Percentiles rank a stretch among this genome's conserved stretches.
phyloP scores from a whole-genome alignment of 2,329 filamentous ascomycete genomes.

The Rutstroemia sp. region DNA sequence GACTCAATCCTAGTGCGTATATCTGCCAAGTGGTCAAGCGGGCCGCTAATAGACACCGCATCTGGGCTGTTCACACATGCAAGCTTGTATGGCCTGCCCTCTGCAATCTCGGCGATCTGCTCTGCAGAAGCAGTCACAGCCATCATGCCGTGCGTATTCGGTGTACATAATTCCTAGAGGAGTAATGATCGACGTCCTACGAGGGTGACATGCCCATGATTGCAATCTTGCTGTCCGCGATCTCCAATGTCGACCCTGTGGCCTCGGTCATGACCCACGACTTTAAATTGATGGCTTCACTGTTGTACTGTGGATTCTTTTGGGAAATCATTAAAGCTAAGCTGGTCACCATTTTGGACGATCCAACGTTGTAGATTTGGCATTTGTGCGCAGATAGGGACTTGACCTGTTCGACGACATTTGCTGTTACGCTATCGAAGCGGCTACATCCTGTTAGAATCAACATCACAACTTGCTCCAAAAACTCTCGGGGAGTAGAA shows the following conservation, averaged over 20 bases:
- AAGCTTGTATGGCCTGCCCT: background rate
- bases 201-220: conserved; percentile 73
- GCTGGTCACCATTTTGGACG: background rate
- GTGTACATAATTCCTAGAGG: conserved; percentile 54
- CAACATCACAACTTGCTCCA: conserved; percentile 25
- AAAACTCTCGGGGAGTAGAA: conserved; percentile 20
- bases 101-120: conserved; percentile 12
- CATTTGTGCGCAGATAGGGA: background rate
- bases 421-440: conserved; percentile 12
- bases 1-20: conserved; percentile 40
- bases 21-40: background rate
- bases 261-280: background rate
- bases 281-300: background rate
- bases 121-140: conserved; percentile 43
- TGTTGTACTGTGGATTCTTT: background rate
- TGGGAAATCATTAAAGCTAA: background rate
- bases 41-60: conserved; percentile 35
- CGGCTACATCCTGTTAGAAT: conserved; percentile 28
- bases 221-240: conserved; percentile 61
- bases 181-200: conserved; percentile 60
- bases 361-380: background rate
- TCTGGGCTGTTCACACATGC: conserved; percentile 2
- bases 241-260: background rate
- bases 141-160: conserved; percentile 59
- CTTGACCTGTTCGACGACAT: background rate